These are phyloP conservation scores for Sporisorium exsertum DNA, from an alignment of 1,284 basidiomycete species.

Conservation along the genomic window DNA sequence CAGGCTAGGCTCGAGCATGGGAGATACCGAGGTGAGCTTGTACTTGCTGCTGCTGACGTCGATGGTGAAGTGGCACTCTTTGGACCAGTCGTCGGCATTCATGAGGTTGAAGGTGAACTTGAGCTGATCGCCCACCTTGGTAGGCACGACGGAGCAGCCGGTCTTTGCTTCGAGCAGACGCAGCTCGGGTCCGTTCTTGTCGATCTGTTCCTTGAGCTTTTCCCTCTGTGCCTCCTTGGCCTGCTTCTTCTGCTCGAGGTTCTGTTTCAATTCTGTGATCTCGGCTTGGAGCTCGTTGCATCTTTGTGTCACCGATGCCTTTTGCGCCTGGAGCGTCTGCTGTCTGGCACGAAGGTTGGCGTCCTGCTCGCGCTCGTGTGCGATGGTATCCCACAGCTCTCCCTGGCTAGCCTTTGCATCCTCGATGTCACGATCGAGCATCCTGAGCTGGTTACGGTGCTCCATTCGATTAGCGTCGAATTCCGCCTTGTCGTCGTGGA, in stretches of 20 bases:
- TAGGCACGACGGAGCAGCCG: constrained; percentile 49
- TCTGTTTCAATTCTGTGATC: constrained; percentile 51
- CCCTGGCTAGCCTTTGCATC: constrained; percentile 54
- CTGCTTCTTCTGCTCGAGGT: constrained; percentile 46
- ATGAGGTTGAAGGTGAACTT: constrained; percentile 54
- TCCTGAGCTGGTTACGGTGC: constrained; percentile 44
- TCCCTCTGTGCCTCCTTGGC: constrained; percentile 47
- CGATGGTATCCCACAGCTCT: constrained; percentile 61
- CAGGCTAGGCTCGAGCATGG: constrained; percentile 27
- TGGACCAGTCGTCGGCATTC: constrained; percentile 51
- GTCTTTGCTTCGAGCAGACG: constrained; percentile 52
- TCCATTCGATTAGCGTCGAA: constrained; percentile 54
- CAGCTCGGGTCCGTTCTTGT: constrained; percentile 58
- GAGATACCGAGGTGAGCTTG: constrained; percentile 42
- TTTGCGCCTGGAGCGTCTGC: constrained; percentile 52
- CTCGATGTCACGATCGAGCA: constrained; percentile 58
- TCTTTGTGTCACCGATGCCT: constrained; percentile 52
- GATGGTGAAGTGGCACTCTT: constrained; percentile 52
- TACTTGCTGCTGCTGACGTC: constrained; percentile 49
- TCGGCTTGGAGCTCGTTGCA: constrained; percentile 54
- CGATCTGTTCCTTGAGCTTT: constrained; percentile 51
- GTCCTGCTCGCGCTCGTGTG: constrained; percentile 55
- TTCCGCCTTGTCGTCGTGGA: constrained; percentile 55
- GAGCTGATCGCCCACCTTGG: constrained; percentile 54
- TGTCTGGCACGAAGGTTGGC: constrained; percentile 49